Evolutionary conservation across 2,329 filamentous ascomycete species (phyloP).

Genomic region (Lasiodiplodia citricola): DNA sequence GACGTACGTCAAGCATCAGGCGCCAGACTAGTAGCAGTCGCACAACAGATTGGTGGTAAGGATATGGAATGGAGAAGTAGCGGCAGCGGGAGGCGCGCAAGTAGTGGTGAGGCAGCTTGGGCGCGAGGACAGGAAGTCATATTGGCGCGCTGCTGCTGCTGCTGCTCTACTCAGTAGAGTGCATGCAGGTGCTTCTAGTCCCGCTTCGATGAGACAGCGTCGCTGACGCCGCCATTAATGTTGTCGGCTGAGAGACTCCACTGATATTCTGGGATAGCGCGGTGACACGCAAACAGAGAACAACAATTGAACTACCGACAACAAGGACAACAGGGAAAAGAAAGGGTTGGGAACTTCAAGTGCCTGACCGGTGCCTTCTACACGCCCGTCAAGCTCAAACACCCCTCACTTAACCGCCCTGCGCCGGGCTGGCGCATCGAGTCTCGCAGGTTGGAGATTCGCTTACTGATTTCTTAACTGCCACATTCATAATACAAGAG

Average conservation of each 20-base stretch:
- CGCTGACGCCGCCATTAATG: background rate
- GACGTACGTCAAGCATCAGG: background rate
- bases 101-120: background rate
- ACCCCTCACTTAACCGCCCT: background rate
- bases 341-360: background rate
- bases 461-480: conserved; percentile 3
- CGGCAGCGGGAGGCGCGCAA: background rate
- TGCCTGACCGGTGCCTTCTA: background rate
- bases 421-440: conserved; percentile 2
- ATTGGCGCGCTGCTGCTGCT: background rate
- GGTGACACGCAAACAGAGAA: background rate
- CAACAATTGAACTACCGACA: background rate
- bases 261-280: no score
- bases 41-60: no score
- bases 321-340: background rate
- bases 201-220: background rate
- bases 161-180: background rate
- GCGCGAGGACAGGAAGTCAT: background rate
- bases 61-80: background rate
- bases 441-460: background rate
- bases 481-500: background rate
- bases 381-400: background rate
- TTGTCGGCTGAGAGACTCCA: background rate
- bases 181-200: background rate
- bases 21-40: background rate